Evolutionary conservation across 768 basidiomycete species (phyloP).

Genomic region (Kwoniella pini): DNA sequence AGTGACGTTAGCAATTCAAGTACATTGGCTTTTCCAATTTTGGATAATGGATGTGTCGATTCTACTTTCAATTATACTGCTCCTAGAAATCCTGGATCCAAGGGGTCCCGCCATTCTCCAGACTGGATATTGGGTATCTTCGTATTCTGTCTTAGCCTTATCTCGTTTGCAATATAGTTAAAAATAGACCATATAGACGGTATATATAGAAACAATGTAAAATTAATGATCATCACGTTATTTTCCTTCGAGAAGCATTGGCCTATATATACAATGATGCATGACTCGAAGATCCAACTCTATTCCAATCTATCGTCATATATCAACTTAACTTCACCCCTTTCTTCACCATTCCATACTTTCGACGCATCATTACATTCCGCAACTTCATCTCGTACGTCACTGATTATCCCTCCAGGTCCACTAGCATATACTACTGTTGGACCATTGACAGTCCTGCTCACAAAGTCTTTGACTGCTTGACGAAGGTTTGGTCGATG

Average conservation of each 20-base stretch:
- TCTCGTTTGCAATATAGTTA: too few relatives aligned
- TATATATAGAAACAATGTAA: too few relatives aligned
- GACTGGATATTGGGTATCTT: too few relatives aligned
- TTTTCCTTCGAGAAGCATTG: neutral
- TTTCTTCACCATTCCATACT: conserved; percentile 27
- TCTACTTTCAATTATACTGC: conserved; percentile 46
- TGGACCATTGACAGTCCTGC: conserved; percentile 15
- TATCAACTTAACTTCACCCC: conserved; percentile 22
- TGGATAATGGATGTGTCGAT: conserved; percentile 49
- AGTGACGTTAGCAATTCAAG: conserved; percentile 46
- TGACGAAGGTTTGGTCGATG: conserved; percentile 22
- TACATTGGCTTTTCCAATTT: conserved; percentile 41
- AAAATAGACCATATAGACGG: neutral
- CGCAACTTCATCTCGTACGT: conserved; percentile 27
- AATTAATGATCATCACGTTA: too few relatives aligned
- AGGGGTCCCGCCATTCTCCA: too few relatives aligned
- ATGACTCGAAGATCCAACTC: neutral
- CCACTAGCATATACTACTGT: conserved; percentile 29
- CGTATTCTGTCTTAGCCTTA: too few relatives aligned
- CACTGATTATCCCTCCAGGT: conserved; percentile 27
- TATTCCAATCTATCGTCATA: conserved; percentile 34
- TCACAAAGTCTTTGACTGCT: conserved; percentile 24
- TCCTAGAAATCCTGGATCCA: conserved; percentile 27
- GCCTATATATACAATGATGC: conserved; percentile 6
- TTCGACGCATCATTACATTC: conserved; percentile 20